These are phyloP conservation scores for Edaphochlamys debaryana DNA, from an alignment of 139 green algal genomes.

Conservation along the genomic window DNA sequence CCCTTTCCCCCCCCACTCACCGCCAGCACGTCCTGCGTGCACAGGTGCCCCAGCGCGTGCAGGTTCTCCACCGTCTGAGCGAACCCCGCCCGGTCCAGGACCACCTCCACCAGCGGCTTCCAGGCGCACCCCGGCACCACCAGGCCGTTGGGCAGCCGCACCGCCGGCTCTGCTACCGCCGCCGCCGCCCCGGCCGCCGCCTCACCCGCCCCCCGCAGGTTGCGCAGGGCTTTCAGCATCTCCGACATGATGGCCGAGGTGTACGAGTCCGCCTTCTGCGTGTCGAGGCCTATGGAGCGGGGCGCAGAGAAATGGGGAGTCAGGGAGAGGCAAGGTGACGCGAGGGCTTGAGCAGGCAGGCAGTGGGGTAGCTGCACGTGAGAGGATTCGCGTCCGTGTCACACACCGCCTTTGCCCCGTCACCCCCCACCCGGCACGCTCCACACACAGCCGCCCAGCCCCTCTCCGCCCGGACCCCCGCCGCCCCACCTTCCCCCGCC, in stretches of 20 bases:
- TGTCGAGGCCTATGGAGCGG: too few species aligned
- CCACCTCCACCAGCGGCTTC: background rate
- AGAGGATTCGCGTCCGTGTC: too few species aligned
- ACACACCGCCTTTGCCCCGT: too few species aligned
- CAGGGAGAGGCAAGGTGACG: too few species aligned
- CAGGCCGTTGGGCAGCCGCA: background rate
- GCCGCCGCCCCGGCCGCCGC: background rate
- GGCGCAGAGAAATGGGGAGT: too few species aligned
- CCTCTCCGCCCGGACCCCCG: too few species aligned
- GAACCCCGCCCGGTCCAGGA: constrained; percentile 19
- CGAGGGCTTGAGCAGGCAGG: too few species aligned
- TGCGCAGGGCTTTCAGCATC: background rate
- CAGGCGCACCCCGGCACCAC: background rate
- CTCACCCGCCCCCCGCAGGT: background rate
- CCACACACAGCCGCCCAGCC: too few species aligned
- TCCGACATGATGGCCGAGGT: constrained; percentile 20
- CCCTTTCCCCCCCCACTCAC: background rate
- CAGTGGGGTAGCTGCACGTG: too few species aligned
- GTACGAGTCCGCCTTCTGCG: too few species aligned
- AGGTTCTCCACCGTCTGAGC: constrained; percentile 25
- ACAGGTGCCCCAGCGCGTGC: constrained; percentile 23
- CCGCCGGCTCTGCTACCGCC: background rate
- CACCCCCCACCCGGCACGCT: too few species aligned
- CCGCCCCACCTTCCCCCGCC: background rate
- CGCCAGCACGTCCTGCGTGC: background rate